A percentile compares a stretch with the other conserved stretches of the same genome.
These are phyloP conservation scores for Ambispora gerdemannii DNA, from an alignment of 192 early-diverging fungal species.

Conservation along the genomic window DNA sequence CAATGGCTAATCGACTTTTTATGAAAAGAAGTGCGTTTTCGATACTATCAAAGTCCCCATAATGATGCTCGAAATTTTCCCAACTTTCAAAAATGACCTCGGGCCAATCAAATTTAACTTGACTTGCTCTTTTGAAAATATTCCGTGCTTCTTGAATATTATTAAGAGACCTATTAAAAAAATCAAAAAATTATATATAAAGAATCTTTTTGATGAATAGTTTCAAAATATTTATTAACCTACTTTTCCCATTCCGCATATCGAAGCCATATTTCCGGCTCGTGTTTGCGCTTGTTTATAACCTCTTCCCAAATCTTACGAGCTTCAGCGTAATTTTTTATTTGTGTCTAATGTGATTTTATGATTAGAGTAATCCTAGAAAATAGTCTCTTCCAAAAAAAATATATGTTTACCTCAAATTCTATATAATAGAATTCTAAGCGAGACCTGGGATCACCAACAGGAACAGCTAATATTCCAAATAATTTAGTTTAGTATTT, in stretches of 20 bases:
- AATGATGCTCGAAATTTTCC: slow-evolving; percentile 37
- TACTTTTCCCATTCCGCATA: slow-evolving; percentile 42
- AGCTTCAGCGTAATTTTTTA: slow-evolving; percentile 32
- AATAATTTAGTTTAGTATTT: not conserved
- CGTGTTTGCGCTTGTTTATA: slow-evolving; percentile 31
- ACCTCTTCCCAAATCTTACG: slow-evolving; percentile 39
- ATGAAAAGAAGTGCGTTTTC: slow-evolving; percentile 29
- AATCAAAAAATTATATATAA: not conserved
- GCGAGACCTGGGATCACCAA: slow-evolving; percentile 42
- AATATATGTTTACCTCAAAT: slow-evolving; percentile 33
- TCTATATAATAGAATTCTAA: slow-evolving; percentile 41
- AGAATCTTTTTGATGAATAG: not conserved
- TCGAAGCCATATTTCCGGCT: slow-evolving; percentile 39
- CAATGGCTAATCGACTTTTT: not conserved
- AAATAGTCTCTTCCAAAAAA: not conserved
- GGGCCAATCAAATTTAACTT: slow-evolving; percentile 39
- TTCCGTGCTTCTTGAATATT: slow-evolving; percentile 27
- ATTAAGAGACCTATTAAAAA: slow-evolving; percentile 4
- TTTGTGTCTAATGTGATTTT: slow-evolving; percentile 26
- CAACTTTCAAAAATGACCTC: slow-evolving; percentile 39
- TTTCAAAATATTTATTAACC: not conserved
- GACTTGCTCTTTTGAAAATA: slow-evolving; percentile 34
- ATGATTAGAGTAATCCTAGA: not conserved
- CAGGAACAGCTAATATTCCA: slow-evolving; percentile 29
- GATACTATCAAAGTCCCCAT: slow-evolving; percentile 29